Base-by-base conservation (phyloP, 2,329 filamentous ascomycete genomes). In the Kalmusia sp. region DNA sequence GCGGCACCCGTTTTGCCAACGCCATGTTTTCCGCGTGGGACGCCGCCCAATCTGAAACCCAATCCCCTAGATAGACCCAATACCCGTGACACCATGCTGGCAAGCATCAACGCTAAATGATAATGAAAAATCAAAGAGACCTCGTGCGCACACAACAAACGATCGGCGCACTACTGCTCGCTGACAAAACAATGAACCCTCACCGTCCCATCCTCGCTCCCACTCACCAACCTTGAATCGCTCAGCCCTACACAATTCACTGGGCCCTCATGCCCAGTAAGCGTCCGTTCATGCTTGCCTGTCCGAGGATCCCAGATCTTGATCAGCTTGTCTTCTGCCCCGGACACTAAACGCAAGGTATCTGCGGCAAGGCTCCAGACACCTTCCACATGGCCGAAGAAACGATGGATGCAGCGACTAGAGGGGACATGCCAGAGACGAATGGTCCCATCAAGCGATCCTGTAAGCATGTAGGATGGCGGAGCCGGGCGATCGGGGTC, bases 371-470 rank as follows among this genome's bases (percentile, higher is more conserved):
- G 82, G 5, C 91, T 90, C 95, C 95, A 99, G 17, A 99, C 89
- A 27, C 95, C 95, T 74, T 99, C 95, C 19, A 99, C 85, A 68
- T 99, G 95, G 0, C 95, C 95, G 71, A 98, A 99, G 80, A 97
- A 96, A 27, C 92, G 96, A 57, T 92, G 90, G 28, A 97, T 82
- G 66, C 91, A 96, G 58, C 86, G 86, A 31, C 91, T 92, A 0
- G 89, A 89, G 4, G 84, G 84, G 1, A 92, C 90, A 71, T 97
- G 92, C 93, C 95, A 99, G 17, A 98, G 83, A 9, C 93, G 88
- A 58, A 98, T 91, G 0, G 92, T 97, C 52, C 88, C 90, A 74
- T 99, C 95, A 15, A 99, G 83, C 0, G 92, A 92, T 45, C 91
- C 93, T 0, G 93, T 97, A 40, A 98, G 83, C 81, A 99, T 96